Conservation (phyloP, 2,329 filamentous ascomycete species). For the Blastomyces emzantsi region DNA sequence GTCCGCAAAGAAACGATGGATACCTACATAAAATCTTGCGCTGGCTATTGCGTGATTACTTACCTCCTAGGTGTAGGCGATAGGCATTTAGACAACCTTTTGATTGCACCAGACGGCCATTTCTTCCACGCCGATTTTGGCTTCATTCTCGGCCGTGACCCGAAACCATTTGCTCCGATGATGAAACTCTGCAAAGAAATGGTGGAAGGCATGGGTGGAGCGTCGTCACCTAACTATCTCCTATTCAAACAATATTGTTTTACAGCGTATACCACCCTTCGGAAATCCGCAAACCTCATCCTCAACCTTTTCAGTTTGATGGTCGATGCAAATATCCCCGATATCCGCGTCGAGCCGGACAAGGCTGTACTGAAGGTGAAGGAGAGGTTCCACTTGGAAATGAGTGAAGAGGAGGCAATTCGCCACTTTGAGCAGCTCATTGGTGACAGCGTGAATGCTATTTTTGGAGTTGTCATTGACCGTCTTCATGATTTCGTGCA, state of each 20-base stretch:
- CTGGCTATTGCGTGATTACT: slow-evolving; percentile 96
- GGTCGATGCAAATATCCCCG: slow-evolving; percentile 95
- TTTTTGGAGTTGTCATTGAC: slow-evolving; percentile 92
- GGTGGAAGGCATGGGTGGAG: slow-evolving; percentile 96
- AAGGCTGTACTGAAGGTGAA: slow-evolving; percentile 92
- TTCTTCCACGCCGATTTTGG: slow-evolving; percentile 99
- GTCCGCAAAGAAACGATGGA: slow-evolving; percentile 90
- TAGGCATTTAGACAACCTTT: slow-evolving; percentile 87
- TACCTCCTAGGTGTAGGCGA: slow-evolving; percentile 96
- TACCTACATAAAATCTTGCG: slow-evolving; percentile 90
- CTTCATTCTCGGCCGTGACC: slow-evolving; percentile 93
- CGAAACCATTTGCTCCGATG: slow-evolving; percentile 91
- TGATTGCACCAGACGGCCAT: slow-evolving; percentile 79
- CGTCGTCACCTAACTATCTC: slow-evolving; percentile 68
- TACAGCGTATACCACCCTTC: slow-evolving; percentile 81
- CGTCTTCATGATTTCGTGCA: slow-evolving; percentile 89
- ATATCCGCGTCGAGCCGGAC: slow-evolving; percentile 85
- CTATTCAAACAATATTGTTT: slow-evolving; percentile 95
- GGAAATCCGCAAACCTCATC: slow-evolving; percentile 84
- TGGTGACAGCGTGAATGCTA: slow-evolving; percentile 78
- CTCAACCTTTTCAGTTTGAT: slow-evolving; percentile 93
- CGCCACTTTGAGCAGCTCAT: slow-evolving; percentile 81
- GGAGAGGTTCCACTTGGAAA: slow-evolving; percentile 85
- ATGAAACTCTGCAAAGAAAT: slow-evolving; percentile 98
- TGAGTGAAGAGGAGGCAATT: slow-evolving; percentile 87